Conservation (phyloP, 2,329 filamentous ascomycete genomes). For the Apiospora pterosperma region DNA sequence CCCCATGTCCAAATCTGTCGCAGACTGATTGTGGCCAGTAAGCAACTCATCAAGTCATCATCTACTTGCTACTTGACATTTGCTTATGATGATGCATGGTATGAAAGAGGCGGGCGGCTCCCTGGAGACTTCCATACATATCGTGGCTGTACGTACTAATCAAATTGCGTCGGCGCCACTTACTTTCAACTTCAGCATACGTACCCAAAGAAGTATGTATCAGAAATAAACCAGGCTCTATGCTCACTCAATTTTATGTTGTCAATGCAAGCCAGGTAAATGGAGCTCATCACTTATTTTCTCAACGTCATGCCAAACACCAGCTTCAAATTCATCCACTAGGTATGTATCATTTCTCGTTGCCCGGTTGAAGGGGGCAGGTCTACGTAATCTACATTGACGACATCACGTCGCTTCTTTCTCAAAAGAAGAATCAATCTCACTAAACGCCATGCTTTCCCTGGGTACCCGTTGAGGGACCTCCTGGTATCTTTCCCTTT, state of each 20-base stretch:
- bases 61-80: too few species aligned
- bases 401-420: background rate
- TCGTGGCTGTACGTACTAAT: background rate
- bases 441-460: constrained; percentile 28
- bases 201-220: too few species aligned
- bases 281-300: background rate
- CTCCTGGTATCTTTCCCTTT: constrained; percentile 29
- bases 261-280: background rate
- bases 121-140: background rate
- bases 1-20: background rate
- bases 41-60: constrained; percentile 1
- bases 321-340: background rate
- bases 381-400: constrained; percentile 1
- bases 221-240: background rate
- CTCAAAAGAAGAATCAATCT: constrained; percentile 7
- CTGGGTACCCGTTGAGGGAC: constrained; percentile 33
- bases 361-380: constrained; percentile 5
- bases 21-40: background rate
- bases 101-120: background rate
- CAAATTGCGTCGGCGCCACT: background rate
- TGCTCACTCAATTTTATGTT: background rate
- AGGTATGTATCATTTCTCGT: background rate
- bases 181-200: too few species aligned
- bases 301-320: background rate
- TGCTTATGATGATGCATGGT: background rate